phyloP scores from a whole-genome alignment of 768 basidiomycete genomes.

The Flagelloscypha sp. region DNA sequence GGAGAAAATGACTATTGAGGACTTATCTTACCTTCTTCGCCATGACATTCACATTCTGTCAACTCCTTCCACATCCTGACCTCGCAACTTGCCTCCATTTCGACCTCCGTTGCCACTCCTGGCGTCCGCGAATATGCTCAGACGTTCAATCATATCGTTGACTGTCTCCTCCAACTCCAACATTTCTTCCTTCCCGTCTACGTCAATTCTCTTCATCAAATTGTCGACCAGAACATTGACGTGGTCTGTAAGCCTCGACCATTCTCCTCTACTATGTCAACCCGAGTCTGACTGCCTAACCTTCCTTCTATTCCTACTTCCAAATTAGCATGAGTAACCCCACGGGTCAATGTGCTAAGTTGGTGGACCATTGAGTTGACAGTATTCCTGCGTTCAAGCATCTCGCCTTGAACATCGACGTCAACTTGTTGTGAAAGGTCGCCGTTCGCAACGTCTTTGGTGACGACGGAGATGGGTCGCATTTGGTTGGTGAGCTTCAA shows the following conservation, averaged over 20 bases:
- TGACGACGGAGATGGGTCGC: slow-evolving; percentile 83
- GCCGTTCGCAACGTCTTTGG: slow-evolving; percentile 67
- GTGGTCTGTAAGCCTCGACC: slow-evolving; percentile 67
- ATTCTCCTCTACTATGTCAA: slow-evolving; percentile 64
- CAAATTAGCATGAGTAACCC: slow-evolving; percentile 65
- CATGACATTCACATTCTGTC: slow-evolving; percentile 95
- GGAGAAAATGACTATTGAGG: not conserved
- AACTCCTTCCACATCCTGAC: slow-evolving; percentile 98
- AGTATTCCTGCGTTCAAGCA: slow-evolving; percentile 76
- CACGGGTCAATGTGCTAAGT: slow-evolving; percentile 45
- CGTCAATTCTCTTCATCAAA: slow-evolving; percentile 62
- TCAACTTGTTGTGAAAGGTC: slow-evolving; percentile 80
- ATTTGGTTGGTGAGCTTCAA: slow-evolving; percentile 81
- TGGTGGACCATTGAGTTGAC: slow-evolving; percentile 72
- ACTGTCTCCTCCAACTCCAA: slow-evolving; percentile 86
- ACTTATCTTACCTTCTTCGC: slow-evolving; percentile 74
- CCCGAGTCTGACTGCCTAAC: slow-evolving; percentile 64
- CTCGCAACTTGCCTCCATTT: slow-evolving; percentile 94
- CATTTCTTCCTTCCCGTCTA: slow-evolving; percentile 90
- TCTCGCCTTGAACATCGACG: slow-evolving; percentile 92
- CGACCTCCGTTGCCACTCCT: slow-evolving; percentile 79
- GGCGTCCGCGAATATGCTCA: slow-evolving; percentile 82
- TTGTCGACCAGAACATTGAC: slow-evolving; percentile 90
- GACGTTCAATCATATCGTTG: slow-evolving; percentile 87
- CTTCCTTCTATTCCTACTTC: slow-evolving; percentile 64